Percentiles rank a stretch among this genome's conserved stretches.
Conservation (phyloP, 345 rosid species). For the Lenwebbia sp. region DNA sequence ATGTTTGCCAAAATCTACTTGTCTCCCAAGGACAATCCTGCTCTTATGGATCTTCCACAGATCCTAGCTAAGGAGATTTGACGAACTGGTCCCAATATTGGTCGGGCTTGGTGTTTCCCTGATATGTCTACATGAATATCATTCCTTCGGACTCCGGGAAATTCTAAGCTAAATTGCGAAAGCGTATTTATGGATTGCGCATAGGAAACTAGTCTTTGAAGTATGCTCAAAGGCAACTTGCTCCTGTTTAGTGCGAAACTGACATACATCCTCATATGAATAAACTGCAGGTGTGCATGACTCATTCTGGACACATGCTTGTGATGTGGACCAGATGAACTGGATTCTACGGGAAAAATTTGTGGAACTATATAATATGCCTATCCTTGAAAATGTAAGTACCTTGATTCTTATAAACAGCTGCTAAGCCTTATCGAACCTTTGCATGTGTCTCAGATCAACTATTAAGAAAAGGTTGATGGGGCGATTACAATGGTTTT, state of each 20-base stretch:
- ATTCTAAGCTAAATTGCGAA: background rate
- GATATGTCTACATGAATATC: background rate
- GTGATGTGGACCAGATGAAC: slow-evolving; percentile 91
- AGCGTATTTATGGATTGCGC: background rate
- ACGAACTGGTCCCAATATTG: background rate
- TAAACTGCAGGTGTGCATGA: slow-evolving; percentile 79
- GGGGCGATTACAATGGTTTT: background rate
- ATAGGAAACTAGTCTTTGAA: background rate
- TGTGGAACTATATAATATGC: slow-evolving; percentile 79
- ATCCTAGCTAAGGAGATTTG: background rate
- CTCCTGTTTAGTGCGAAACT: background rate
- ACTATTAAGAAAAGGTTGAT: background rate
- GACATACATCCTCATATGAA: background rate
- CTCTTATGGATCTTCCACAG: background rate
- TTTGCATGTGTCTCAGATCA: background rate
- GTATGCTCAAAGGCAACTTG: background rate
- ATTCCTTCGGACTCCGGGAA: background rate
- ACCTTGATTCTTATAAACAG: background rate
- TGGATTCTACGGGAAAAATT: slow-evolving; percentile 75
- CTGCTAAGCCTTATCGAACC: background rate
- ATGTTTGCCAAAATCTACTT: background rate
- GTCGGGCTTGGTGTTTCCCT: background rate
- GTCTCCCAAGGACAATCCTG: background rate
- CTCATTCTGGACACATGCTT: slow-evolving; percentile 98
- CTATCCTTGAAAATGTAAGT: slow-evolving; percentile 94